A percentile compares a stretch with the other conserved stretches of the same genome.
Conservation (phyloP, 371 early-diverging fungal species). For the Haplosporangium sp. region DNA sequence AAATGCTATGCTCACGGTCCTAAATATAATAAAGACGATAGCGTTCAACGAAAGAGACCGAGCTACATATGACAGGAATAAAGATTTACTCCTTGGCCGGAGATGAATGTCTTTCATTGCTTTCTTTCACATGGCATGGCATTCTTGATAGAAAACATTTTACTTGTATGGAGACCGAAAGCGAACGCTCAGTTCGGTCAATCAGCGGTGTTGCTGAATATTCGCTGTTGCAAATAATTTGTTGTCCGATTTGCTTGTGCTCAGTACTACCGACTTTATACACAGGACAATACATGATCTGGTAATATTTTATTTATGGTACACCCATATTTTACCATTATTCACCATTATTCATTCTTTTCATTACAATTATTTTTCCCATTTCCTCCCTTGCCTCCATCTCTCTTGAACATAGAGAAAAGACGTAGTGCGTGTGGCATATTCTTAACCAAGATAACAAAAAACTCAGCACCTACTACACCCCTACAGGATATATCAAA, state of each 20-base stretch:
- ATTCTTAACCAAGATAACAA: background rate
- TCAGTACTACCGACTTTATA: background rate
- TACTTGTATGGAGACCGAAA: too few relatives aligned
- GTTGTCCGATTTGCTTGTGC: background rate
- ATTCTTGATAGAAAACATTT: background rate
- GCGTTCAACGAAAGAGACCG: background rate
- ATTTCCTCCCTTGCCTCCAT: background rate
- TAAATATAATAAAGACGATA: too few relatives aligned
- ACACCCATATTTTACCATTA: too few relatives aligned
- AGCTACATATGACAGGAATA: background rate
- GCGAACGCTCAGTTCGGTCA: background rate
- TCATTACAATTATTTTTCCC: too few relatives aligned
- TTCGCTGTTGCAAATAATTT: background rate
- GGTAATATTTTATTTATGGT: background rate
- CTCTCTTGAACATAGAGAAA: background rate
- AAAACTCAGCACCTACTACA: background rate
- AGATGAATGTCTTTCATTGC: background rate
- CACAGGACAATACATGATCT: too few relatives aligned
- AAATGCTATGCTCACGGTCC: too few relatives aligned
- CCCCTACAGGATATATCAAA: background rate
- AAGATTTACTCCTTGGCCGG: background rate
- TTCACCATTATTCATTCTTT: too few relatives aligned
- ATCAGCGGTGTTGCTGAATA: slow-evolving; percentile 6
- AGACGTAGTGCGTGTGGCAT: background rate
- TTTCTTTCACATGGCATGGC: background rate